phyloP scores from a whole-genome alignment of 2,329 filamentous ascomycete species.

The Nannizzia gypsea region DNA sequence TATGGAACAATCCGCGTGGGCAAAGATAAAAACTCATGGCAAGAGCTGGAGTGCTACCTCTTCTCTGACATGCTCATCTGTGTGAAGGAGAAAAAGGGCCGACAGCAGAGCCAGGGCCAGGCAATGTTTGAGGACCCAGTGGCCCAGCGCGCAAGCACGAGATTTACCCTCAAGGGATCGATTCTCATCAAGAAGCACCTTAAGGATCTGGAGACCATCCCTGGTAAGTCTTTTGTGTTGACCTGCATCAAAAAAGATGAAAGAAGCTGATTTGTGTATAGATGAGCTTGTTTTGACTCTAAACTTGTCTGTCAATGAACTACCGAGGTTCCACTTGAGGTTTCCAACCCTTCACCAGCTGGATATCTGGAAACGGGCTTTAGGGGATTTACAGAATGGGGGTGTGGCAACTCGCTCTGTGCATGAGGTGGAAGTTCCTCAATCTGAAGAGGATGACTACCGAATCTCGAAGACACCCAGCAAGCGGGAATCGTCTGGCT shows the following conservation, averaged over 20 bases:
- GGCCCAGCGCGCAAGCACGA: slow-evolving; percentile 51
- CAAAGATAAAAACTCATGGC: slow-evolving; percentile 93
- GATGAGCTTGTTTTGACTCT: slow-evolving; percentile 81
- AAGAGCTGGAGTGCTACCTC: slow-evolving; percentile 91
- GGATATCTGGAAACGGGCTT: slow-evolving; percentile 78
- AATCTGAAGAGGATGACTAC: slow-evolving; percentile 81
- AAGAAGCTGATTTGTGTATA: slow-evolving; percentile 11
- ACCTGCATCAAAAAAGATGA: not conserved
- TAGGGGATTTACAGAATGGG: slow-evolving; percentile 68
- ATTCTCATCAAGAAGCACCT: slow-evolving; percentile 98
- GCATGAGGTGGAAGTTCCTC: slow-evolving; percentile 67
- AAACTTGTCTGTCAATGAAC: slow-evolving; percentile 77
- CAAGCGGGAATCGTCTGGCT: slow-evolving; percentile 68
- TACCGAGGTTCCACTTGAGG: slow-evolving; percentile 86
- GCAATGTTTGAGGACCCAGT: slow-evolving; percentile 54
- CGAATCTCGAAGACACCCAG: slow-evolving; percentile 40
- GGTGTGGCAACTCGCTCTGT: slow-evolving; percentile 54
- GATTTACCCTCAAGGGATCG: slow-evolving; percentile 88
- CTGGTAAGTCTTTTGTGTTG: slow-evolving; percentile 26
- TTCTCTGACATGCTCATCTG: slow-evolving; percentile 99
- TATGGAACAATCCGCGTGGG: slow-evolving; percentile 86
- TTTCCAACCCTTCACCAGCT: slow-evolving; percentile 76
- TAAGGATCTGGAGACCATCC: slow-evolving; percentile 65
- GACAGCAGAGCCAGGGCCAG: slow-evolving; percentile 30
- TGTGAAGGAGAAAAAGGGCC: slow-evolving; percentile 86